These are phyloP conservation scores for Cladosporium sp. DNA, from an alignment of 2,329 filamentous ascomycete species.

Conservation along the genomic window DNA sequence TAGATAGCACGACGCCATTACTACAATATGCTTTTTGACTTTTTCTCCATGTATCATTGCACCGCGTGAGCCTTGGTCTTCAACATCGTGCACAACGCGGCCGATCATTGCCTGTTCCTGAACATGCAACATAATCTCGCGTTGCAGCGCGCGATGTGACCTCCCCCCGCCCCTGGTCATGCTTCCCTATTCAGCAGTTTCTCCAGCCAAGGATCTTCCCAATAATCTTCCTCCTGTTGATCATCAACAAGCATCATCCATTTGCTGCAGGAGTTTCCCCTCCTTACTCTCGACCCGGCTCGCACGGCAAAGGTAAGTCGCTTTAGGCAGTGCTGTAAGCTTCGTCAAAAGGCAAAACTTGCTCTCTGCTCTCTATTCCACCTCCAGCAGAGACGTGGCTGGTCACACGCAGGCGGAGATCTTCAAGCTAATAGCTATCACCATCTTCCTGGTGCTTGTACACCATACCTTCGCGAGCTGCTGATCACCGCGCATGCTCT, in stretches of 20 bases:
- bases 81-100: neutral
- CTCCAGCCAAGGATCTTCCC: neutral
- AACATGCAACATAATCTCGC: neutral
- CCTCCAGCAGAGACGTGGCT: neutral
- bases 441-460: neutral
- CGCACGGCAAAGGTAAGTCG: neutral
- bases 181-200: neutral
- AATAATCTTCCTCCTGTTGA: neutral
- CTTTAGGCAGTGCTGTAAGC: neutral
- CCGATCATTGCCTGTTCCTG: slow-evolving; percentile 8
- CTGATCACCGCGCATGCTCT: slow-evolving; percentile 7
- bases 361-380: neutral
- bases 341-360: neutral
- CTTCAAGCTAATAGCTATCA: neutral
- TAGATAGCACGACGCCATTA: too few relatives aligned
- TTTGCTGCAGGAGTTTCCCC: neutral
- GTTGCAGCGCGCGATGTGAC: neutral
- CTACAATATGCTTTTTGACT: too few relatives aligned
- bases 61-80: neutral
- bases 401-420: neutral
- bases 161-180: neutral
- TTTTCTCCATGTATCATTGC: neutral
- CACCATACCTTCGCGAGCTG: neutral
- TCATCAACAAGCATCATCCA: neutral
- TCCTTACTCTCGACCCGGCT: neutral